Conservation (phyloP, 208 protist species). For the Crithidia expoeki region DNA sequence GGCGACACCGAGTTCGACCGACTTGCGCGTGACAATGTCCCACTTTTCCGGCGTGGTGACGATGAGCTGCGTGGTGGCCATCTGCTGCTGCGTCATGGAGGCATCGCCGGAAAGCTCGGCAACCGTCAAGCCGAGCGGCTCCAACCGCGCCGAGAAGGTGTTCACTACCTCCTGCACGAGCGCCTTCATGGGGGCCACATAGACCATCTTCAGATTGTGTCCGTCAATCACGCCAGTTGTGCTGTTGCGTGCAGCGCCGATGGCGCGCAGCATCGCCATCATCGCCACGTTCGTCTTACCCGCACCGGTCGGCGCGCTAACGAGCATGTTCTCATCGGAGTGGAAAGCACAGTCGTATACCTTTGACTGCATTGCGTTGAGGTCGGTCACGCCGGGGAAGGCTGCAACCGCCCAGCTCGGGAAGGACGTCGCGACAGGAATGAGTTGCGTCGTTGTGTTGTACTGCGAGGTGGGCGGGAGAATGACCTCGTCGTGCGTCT, state of each 20-base stretch:
- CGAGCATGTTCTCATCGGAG: conserved; percentile 97
- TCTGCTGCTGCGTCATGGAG: conserved; percentile 95
- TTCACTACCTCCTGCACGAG: conserved; percentile 99
- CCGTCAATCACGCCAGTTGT: conserved; percentile 22
- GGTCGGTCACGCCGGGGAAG: conserved; percentile 66
- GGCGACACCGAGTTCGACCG: conserved; percentile 92
- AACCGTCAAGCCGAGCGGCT: conserved; percentile 94
- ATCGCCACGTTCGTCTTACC: conserved; percentile 99
- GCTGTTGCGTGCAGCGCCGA: conserved; percentile 40
- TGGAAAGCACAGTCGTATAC: conserved; percentile 95
- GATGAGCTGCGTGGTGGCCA: conserved; percentile 97
- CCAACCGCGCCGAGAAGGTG: conserved; percentile 95
- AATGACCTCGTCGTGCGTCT: conserved; percentile 86
- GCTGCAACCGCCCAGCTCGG: conserved; percentile 67
- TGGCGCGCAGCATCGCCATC: conserved; percentile 96
- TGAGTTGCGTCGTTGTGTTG: conserved; percentile 45
- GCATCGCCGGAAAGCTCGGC: conserved; percentile 99
- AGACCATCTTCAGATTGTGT: conserved; percentile 98
- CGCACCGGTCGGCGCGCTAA: conserved; percentile 99
- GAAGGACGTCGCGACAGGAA: conserved; percentile 44
- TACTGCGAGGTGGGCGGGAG: conserved; percentile 71
- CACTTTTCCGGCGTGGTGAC: conserved; percentile 99
- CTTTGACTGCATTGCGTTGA: conserved; percentile 98
- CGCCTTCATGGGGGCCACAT: conserved; percentile 99
- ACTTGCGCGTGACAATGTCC: conserved; percentile 99